A percentile compares a stretch with the other conserved stretches of the same genome.
Evolutionary conservation across 805 yeast genomes (phyloP).

Genomic region (Barnettozyma vustinii): DNA sequence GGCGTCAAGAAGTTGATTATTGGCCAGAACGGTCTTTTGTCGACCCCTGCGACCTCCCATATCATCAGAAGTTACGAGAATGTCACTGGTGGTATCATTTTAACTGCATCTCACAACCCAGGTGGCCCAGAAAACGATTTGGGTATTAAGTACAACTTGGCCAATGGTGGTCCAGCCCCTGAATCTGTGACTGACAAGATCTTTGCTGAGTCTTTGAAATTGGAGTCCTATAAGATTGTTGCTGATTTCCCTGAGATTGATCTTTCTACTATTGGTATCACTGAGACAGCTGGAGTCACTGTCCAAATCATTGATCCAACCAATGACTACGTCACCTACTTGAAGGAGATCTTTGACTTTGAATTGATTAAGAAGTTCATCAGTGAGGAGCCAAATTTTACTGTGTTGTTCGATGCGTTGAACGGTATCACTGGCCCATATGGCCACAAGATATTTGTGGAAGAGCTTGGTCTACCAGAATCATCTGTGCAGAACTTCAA

Average conservation of each 20-base stretch:
- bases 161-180: slow-evolving; percentile 98
- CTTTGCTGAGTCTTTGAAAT: slow-evolving; percentile 57
- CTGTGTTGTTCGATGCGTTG: slow-evolving; percentile 79
- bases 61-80: slow-evolving; percentile 63
- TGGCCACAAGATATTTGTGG: slow-evolving; percentile 76
- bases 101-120: slow-evolving; percentile 96
- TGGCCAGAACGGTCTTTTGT: slow-evolving; percentile 83
- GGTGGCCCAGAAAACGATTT: slow-evolving; percentile 92
- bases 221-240: slow-evolving; percentile 56
- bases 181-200: slow-evolving; percentile 88
- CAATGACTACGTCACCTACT: slow-evolving; percentile 66
- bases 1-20: slow-evolving; percentile 80
- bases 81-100: slow-evolving; percentile 90
- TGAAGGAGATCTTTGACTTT: slow-evolving; percentile 86
- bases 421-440: slow-evolving; percentile 98
- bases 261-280: slow-evolving; percentile 49
- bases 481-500: slow-evolving; percentile 69
- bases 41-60: slow-evolving; percentile 97
- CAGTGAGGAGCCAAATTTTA: slow-evolving; percentile 49
- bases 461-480: slow-evolving; percentile 74
- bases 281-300: slow-evolving; percentile 50
- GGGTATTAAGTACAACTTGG: slow-evolving; percentile 92
- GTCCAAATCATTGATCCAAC: slow-evolving; percentile 84
- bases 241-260: slow-evolving; percentile 61
- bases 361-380: slow-evolving; percentile 71